Base-by-base conservation (phyloP, 352 stramenopile species). In the Lagenidium giganteum region DNA sequence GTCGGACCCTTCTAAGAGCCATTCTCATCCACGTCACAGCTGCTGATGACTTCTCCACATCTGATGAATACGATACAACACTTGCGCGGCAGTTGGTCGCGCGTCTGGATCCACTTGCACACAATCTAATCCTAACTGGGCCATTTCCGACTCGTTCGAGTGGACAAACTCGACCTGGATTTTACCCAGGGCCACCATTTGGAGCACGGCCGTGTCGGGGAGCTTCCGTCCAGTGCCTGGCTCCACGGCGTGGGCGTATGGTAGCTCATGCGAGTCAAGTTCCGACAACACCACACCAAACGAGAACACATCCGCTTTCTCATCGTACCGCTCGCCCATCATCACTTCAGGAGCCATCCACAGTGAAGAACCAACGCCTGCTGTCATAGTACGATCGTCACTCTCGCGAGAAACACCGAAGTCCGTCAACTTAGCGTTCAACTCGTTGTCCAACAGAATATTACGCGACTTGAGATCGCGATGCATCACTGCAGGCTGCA, bases 271-370 rank as follows among this genome's bases (percentile, higher is more conserved):
- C 25, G 46, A 47, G 26, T 62, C 57, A 4, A 67, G 47, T 6
- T 67, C 57, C 13, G 51, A 63, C 12, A 67, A 33, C 31, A 67
- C 39, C 20, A 67, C 46, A 20, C 57, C 57, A 18, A 67, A 52
- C 16, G 57, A 63, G 22, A 59, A 67, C 17, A 67, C 25, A 24
- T 67, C 58, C 12, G 58, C 54, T 17, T 42, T 54, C 4, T 56
- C 47, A 11, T 63, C 42, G 34, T 57, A 61, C 1, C 43, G 41
- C 3, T 27, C 53, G 0, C 58, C 48, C 6, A 25, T 54, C 47
- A 67, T 63, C 5, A 67, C 53, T 20, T 67, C 58, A 5, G 58
- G 58, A 1, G 53, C 58, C 47, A 67, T 62, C 53, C 58, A 67
- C 12, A 63, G 54, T 18, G 39, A 54, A 9, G 56, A 51, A 18